These are phyloP conservation scores for Phytophthora lateralis DNA, from an alignment of 352 stramenopile species.

Conservation along the genomic window DNA sequence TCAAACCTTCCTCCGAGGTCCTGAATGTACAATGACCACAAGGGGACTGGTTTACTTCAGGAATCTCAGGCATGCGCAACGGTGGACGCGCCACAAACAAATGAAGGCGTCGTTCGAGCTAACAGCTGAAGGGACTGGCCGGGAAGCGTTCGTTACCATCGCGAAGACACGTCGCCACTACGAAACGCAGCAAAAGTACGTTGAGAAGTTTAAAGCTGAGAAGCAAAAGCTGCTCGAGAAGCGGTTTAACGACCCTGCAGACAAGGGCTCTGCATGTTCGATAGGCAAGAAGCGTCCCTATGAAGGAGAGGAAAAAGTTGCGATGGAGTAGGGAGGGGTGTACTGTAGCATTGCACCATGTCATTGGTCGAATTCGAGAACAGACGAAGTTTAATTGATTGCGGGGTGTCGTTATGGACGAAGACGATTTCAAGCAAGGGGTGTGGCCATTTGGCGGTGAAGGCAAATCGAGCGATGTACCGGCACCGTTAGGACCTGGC, in stretches of 20 bases:
- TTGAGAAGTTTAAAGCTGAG: conserved; percentile 9
- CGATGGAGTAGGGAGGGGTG: background rate
- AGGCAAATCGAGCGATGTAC: background rate
- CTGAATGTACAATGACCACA: conserved; percentile 12
- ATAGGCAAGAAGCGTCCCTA: background rate
- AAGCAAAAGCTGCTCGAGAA: conserved; percentile 3
- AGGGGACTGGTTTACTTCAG: conserved; percentile 8
- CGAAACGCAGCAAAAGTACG: conserved; percentile 5
- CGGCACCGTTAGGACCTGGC: background rate
- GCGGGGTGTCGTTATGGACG: background rate
- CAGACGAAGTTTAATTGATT: too few relatives aligned
- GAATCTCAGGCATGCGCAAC: conserved; percentile 10
- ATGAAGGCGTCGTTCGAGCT: conserved; percentile 14
- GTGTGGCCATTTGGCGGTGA: background rate
- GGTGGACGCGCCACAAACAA: conserved; percentile 8
- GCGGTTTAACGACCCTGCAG: background rate
- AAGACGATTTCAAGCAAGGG: background rate
- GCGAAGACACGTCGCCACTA: conserved; percentile 18
- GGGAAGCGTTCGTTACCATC: conserved; percentile 22
- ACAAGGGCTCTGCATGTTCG: background rate
- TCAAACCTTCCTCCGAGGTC: conserved; percentile 10
- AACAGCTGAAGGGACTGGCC: conserved; percentile 14
- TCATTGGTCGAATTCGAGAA: too few relatives aligned
- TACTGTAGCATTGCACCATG: too few relatives aligned
- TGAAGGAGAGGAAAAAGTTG: background rate